Conservation (phyloP, 768 basidiomycete genomes). For the Coprinellus aureogranulatus region DNA sequence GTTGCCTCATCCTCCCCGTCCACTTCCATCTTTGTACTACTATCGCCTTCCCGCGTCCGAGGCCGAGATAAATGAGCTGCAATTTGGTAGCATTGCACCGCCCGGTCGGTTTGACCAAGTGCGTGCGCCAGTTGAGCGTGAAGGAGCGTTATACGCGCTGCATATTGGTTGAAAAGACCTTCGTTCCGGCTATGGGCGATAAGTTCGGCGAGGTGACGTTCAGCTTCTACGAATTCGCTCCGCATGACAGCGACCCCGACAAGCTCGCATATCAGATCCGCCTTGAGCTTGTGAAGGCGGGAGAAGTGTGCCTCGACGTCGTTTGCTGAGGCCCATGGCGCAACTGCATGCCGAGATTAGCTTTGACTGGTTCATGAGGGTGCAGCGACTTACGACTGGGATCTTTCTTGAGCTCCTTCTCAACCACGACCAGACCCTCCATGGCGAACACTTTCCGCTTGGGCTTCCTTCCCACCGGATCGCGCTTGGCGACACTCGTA, state of each 20-base stretch:
- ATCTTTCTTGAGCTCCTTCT: constrained; percentile 45
- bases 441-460: constrained; percentile 67
- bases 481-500: constrained; percentile 64
- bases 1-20: constrained; percentile 8
- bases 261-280: constrained; percentile 70
- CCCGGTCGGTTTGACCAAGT: constrained; percentile 49
- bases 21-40: neutral
- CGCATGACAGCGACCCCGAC: too few species aligned
- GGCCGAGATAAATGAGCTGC: constrained; percentile 47
- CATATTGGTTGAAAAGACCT: constrained; percentile 53
- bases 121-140: constrained; percentile 77
- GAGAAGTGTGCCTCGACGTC: constrained; percentile 50
- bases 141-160: constrained; percentile 63
- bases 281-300: constrained; percentile 59
- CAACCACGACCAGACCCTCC: constrained; percentile 55
- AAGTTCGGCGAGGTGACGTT: constrained; percentile 29
- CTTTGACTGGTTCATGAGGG: too few species aligned
- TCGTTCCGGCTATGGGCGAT: constrained; percentile 63
- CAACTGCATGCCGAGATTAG: constrained; percentile 25
- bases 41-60: constrained; percentile 8
- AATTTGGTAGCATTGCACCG: constrained; percentile 60
- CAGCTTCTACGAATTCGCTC: too few species aligned
- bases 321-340: constrained; percentile 54
- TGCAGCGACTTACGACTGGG: constrained; percentile 39
- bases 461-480: constrained; percentile 71